These are phyloP conservation scores for Tetrahymena elliotti DNA, from an alignment of 73 alveolate species.

Conservation along the genomic window DNA sequence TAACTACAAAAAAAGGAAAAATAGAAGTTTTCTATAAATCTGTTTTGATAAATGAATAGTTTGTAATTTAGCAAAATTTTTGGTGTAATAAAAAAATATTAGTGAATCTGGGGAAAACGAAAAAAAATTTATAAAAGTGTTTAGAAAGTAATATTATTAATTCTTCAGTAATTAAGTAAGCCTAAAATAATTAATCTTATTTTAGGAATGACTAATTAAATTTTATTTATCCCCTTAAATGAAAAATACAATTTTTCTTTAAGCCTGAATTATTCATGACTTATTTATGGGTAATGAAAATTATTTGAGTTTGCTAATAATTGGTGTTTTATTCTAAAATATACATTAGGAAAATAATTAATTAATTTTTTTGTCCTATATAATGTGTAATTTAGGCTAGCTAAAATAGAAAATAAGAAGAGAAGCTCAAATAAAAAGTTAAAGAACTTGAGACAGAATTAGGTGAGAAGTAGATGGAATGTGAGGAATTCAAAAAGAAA, in stretches of 20 bases:
- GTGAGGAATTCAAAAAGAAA: neutral
- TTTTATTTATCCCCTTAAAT: too few relatives aligned
- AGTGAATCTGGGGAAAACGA: neutral
- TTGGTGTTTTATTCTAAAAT: neutral
- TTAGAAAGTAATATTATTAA: too few relatives aligned
- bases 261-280: neutral
- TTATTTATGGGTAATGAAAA: neutral
- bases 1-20: too few relatives aligned
- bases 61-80: neutral
- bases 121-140: neutral
- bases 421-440: neutral
- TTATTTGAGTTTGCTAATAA: too few relatives aligned
- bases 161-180: too few relatives aligned
- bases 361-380: neutral
- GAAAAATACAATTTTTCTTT: neutral
- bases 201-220: too few relatives aligned
- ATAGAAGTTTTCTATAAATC: neutral
- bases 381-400: neutral
- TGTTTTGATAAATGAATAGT: too few relatives aligned
- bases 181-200: too few relatives aligned
- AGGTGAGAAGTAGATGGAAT: neutral
- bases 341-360: neutral
- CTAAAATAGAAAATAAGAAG: neutral
- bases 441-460: neutral
- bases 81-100: neutral